A percentile compares a stretch with the other conserved stretches of the same genome.
phyloP scores from a whole-genome alignment of 257 asterid genomes.

The Przewalskia tangutica region DNA sequence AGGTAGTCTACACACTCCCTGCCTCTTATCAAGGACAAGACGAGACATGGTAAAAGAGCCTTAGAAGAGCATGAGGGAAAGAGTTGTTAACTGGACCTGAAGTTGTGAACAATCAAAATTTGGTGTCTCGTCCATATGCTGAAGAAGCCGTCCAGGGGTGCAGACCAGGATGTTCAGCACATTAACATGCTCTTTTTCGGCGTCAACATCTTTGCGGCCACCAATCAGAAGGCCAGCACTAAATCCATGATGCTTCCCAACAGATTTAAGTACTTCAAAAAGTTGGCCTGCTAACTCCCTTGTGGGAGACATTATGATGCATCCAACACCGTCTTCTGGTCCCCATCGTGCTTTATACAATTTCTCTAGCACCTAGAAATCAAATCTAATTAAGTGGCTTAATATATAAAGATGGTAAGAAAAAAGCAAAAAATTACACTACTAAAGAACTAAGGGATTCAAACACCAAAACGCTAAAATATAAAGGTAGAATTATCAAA shows the following conservation, averaged over 20 bases:
- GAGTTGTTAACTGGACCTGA: conserved; percentile 44
- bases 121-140: conserved; percentile 98
- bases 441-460: background rate
- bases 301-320: conserved; percentile 89
- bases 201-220: conserved; percentile 82
- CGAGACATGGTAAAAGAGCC: background rate
- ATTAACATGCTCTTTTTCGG: conserved; percentile 79
- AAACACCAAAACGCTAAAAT: background rate
- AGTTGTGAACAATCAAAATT: conserved; percentile 89
- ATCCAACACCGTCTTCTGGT: conserved; percentile 93
- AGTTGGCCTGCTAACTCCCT: conserved; percentile 87
- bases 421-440: background rate
- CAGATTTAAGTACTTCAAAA: conserved; percentile 65
- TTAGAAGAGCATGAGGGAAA: background rate
- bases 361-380: conserved; percentile 67
- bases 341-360: conserved; percentile 81
- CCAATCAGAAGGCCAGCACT: conserved; percentile 98
- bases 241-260: conserved; percentile 75
- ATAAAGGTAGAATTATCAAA: background rate
- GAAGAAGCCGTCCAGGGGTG: conserved; percentile 96
- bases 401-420: background rate
- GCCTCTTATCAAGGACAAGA: background rate
- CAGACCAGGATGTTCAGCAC: conserved; percentile 80
- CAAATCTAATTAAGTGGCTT: background rate
- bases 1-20: background rate